phyloP scores from a whole-genome alignment of 1,284 basidiomycete species.

The Tilletia horrida region DNA sequence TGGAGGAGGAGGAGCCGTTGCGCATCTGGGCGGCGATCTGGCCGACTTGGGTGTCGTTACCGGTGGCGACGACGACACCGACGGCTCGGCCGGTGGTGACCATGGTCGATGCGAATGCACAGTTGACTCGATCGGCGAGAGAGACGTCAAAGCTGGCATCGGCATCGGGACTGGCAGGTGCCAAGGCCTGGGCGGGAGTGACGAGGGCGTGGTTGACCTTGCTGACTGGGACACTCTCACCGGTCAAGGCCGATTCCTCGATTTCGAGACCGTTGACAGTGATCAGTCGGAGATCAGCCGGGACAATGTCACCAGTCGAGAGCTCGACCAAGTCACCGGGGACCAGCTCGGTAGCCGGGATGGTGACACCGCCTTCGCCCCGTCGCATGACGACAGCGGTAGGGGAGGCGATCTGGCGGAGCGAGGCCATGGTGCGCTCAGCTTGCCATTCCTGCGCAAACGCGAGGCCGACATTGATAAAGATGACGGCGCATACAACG shows the following conservation, averaged over 20 bases:
- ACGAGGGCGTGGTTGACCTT: constrained; percentile 35
- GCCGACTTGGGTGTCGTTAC: constrained; percentile 43
- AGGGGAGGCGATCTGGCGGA: constrained; percentile 44
- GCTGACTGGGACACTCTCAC: constrained; percentile 44
- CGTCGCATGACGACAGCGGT: constrained; percentile 38
- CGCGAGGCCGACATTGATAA: constrained; percentile 45
- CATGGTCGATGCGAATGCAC: constrained; percentile 41
- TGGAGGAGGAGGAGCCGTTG: background rate
- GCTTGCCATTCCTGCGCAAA: constrained; percentile 50
- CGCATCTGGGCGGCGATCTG: constrained; percentile 46
- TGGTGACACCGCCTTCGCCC: constrained; percentile 24
- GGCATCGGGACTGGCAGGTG: constrained; percentile 6
- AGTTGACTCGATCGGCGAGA: constrained; percentile 38
- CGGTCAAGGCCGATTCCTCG: constrained; percentile 48
- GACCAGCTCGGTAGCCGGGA: constrained; percentile 30
- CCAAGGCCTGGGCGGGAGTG: constrained; percentile 21
- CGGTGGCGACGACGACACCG: constrained; percentile 45
- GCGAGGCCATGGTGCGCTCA: constrained; percentile 46
- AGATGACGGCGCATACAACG: constrained; percentile 31
- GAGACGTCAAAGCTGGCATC: background rate
- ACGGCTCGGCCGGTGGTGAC: constrained; percentile 47
- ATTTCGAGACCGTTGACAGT: constrained; percentile 41
- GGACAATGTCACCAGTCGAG: constrained; percentile 41
- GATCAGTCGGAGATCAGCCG: constrained; percentile 46
- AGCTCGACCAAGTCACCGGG: constrained; percentile 62